Evolutionary conservation across 768 basidiomycete genomes (phyloP).

Genomic region (Phanerochaete carnosa): DNA sequence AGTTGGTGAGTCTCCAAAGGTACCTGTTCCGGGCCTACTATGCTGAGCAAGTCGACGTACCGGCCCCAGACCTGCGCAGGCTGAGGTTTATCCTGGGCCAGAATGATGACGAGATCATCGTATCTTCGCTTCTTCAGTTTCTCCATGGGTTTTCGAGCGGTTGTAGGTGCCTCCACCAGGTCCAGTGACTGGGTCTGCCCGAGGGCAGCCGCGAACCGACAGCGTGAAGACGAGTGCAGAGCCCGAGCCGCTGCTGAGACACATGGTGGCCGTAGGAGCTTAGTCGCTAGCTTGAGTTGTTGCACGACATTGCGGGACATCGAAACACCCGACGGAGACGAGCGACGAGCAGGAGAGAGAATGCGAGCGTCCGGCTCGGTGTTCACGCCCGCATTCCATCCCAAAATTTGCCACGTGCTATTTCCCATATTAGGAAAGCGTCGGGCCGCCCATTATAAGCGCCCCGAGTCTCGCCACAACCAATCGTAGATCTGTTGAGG

Average conservation of each 20-base stretch:
- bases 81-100: slow-evolving; percentile 5
- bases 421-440: not conserved
- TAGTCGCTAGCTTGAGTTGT: not conserved
- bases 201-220: not conserved
- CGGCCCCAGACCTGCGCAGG: slow-evolving; percentile 59
- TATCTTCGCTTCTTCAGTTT: slow-evolving; percentile 12
- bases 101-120: slow-evolving; percentile 10
- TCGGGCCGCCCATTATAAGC: not conserved
- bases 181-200: not conserved
- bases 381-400: not conserved
- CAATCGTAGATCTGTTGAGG: no score
- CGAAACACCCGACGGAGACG: not conserved
- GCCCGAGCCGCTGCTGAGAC: not conserved
- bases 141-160: not conserved
- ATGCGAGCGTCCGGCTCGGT: not conserved
- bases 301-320: not conserved
- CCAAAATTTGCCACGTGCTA: slow-evolving; percentile 3
- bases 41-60: slow-evolving; percentile 56
- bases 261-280: not conserved
- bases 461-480: no score
- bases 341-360: not conserved
- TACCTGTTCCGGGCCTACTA: slow-evolving; percentile 44
- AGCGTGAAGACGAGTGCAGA: slow-evolving; percentile 1
- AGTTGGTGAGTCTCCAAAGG: slow-evolving; percentile 66
- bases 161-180: not conserved